Evolutionary conservation across 2,329 filamentous ascomycete species (phyloP), one percentile per base, ranked within the genome.

Genomic region (Curvularia eragrostidis): DNA sequence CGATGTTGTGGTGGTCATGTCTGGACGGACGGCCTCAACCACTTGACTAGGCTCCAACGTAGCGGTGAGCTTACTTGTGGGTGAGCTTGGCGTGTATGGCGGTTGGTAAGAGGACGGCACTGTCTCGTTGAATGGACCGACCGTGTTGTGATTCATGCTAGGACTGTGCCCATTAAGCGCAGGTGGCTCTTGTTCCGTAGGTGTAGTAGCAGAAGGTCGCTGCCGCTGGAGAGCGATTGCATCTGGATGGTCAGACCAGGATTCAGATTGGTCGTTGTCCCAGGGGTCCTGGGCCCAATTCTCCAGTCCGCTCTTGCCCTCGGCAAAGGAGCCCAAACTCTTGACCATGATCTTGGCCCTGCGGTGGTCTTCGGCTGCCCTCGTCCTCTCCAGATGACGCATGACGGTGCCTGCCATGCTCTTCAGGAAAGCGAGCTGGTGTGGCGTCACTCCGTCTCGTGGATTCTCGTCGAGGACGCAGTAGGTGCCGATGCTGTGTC

Each of bases 401-500:
- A 87, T 86, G 4, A 87, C 79, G 3, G 85, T 83, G 18, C 77
- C 76, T 0, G 72, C 71, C 73, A 89, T 79, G 39, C 86, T 85
- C 42, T 82, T 80, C 69, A 90, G 76, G 48, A 85, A 87, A 21
- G 80, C 77, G 1, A 83, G 60, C 48, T 86, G 82, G 8, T 78
- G 78, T 0, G 77, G 66, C 10, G 75, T 76, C 18, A 89, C 66
- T 0, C 82, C 83, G 41, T 82, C 66, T 13, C 85, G 82, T 0
- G 84, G 81, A n/a, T 79, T 78, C 42, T 84, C 81, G 62, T 89
- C 87, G 3, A 87, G 76, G 2, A 89, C 81, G 51, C 84, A 83
- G 57, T 87, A 86, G 10, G 81, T 82, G 9, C 88, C 88, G 54
- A 90, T 85, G 46, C 82, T 81, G 63, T 84, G 82, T 26, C 84